These are phyloP conservation scores for Penicillium pancosmium DNA, from an alignment of 495 filamentous ascomycete species.

Conservation along the genomic window DNA sequence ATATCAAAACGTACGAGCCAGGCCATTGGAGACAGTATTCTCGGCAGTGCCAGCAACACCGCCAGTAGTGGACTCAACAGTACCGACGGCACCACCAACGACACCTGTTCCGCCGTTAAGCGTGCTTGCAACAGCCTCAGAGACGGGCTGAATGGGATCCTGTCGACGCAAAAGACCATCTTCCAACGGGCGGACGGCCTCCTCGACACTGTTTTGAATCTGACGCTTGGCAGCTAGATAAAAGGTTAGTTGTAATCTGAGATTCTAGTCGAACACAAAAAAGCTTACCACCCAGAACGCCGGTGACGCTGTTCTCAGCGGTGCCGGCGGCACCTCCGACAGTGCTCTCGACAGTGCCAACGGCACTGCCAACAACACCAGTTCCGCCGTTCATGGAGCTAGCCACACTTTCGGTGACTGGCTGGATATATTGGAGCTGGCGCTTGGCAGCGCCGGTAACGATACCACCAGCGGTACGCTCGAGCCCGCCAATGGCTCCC, in stretches of 20 bases:
- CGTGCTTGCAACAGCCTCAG: constrained; percentile 4
- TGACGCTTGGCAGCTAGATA: constrained; percentile 4
- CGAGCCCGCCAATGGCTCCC: constrained; percentile 9
- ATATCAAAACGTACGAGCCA: constrained; percentile 2
- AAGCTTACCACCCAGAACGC: constrained; percentile 2
- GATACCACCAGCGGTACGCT: constrained; percentile 4
- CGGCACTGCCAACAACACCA: constrained; percentile 19
- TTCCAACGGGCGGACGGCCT: background rate
- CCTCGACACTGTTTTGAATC: background rate
- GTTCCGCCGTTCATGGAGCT: constrained; percentile 22
- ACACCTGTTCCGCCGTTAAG: constrained; percentile 13
- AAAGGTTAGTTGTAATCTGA: background rate
- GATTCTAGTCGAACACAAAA: background rate
- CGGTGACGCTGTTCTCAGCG: constrained; percentile 14
- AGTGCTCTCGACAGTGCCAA: constrained; percentile 25
- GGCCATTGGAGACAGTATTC: constrained; percentile 10
- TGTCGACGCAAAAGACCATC: constrained; percentile 7
- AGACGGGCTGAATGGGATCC: constrained; percentile 7
- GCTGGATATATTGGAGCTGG: constrained; percentile 5
- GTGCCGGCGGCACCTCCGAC: constrained; percentile 17
- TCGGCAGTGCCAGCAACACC: constrained; percentile 18
- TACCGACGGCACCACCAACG: constrained; percentile 14
- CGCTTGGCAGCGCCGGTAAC: background rate
- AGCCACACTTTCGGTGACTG: constrained; percentile 10
- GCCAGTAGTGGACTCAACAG: constrained; percentile 12